phyloP scores from a whole-genome alignment of 108 stramenopile genomes.

The Schizochytrium sp. region DNA sequence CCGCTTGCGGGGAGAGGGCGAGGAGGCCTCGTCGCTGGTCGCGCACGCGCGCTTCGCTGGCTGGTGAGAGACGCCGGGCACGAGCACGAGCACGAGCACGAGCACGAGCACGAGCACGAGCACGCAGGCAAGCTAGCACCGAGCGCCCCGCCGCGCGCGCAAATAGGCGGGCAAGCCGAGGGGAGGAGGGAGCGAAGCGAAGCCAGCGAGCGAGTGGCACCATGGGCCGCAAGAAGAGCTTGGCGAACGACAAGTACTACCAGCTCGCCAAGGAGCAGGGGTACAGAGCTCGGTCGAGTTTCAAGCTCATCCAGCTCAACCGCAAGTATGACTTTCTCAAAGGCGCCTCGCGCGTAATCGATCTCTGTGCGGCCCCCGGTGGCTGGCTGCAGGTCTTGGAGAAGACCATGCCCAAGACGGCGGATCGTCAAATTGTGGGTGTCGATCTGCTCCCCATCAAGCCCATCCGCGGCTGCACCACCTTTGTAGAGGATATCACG shows the following conservation, averaged over 20 bases:
- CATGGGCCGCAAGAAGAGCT: slow-evolving; percentile 30
- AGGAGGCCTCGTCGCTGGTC: no score
- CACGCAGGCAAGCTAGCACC: no score
- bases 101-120: no score
- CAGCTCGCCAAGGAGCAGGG: slow-evolving; percentile 89
- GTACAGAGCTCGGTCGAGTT: slow-evolving; percentile 55
- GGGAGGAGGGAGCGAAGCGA: no score
- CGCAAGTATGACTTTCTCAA: slow-evolving; percentile 78
- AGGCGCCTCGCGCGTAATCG: slow-evolving; percentile 67
- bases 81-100: no score
- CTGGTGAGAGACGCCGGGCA: no score
- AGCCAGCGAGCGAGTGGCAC: background rate
- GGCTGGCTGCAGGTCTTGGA: slow-evolving; percentile 96
- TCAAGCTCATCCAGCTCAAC: slow-evolving; percentile 98
- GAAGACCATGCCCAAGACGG: slow-evolving; percentile 55
- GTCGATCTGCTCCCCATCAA: slow-evolving; percentile 96
- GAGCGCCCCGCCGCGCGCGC: no score
- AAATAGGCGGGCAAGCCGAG: no score
- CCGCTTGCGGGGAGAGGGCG: no score
- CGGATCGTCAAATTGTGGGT: slow-evolving; percentile 64
- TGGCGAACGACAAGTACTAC: slow-evolving; percentile 57
- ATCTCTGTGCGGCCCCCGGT: slow-evolving; percentile 98
- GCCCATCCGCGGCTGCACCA: slow-evolving; percentile 69
- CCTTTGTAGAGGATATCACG: slow-evolving; percentile 90
- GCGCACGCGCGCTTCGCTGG: no score